Conservation (phyloP, 140 eudicot species). For the Flaveria floridana region DNA sequence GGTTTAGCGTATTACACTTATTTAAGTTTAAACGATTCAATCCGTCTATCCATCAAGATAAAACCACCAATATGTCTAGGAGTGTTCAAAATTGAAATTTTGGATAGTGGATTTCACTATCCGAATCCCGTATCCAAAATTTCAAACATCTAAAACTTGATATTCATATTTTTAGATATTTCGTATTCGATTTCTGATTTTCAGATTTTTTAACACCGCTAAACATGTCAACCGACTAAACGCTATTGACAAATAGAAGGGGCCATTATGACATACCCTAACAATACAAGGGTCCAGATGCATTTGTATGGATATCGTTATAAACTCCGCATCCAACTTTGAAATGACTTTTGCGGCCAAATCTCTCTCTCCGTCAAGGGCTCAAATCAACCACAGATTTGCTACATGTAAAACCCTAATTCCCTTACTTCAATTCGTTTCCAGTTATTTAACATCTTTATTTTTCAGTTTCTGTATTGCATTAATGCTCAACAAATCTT, state of each 20-base stretch:
- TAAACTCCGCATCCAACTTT: slow-evolving; percentile 11
- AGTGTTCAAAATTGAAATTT: too few species aligned
- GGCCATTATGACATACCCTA: not conserved
- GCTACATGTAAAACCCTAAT: slow-evolving; percentile 43
- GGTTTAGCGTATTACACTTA: too few species aligned
- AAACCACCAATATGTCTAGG: too few species aligned
- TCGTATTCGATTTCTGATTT: too few species aligned
- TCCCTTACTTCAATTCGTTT: slow-evolving; percentile 11
- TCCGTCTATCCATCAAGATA: too few species aligned
- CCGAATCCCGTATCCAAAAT: too few species aligned
- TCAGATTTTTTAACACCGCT: too few species aligned
- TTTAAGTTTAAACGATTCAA: too few species aligned
- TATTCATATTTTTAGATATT: too few species aligned
- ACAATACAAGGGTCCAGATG: slow-evolving; percentile 7
- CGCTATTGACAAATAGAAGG: not conserved
- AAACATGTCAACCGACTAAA: too few species aligned
- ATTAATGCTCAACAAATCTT: not conserved
- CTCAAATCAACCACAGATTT: slow-evolving; percentile 34
- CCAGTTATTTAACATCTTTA: not conserved
- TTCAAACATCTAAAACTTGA: too few species aligned
- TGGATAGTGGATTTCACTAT: too few species aligned
- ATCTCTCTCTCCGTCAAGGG: slow-evolving; percentile 25
- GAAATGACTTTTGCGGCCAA: slow-evolving; percentile 38
- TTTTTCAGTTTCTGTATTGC: not conserved
- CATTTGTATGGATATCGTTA: slow-evolving; percentile 9